phyloP scores from a whole-genome alignment of 164 flowering plant species.

The Macadamia tetraphylla region DNA sequence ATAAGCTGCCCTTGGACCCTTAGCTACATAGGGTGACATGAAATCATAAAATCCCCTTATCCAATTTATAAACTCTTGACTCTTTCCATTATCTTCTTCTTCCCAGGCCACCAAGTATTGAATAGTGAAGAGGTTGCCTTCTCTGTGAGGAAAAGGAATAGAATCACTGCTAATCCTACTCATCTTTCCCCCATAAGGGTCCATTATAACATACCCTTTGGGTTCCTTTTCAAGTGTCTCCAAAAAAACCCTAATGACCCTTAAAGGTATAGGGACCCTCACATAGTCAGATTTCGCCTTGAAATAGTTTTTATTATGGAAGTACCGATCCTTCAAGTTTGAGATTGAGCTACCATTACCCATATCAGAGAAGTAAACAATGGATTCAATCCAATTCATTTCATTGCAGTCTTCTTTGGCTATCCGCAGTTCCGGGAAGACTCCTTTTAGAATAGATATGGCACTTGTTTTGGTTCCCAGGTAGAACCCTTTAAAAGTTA shows the following conservation, averaged over 20 bases:
- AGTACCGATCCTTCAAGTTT: constrained; percentile 18
- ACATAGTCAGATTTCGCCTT: constrained; percentile 29
- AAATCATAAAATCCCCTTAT: constrained; percentile 14
- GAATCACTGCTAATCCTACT: constrained; percentile 10
- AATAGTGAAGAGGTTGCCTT: constrained; percentile 21
- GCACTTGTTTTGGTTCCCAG: constrained; percentile 14
- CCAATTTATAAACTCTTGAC: constrained; percentile 15
- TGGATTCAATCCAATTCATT: constrained; percentile 29
- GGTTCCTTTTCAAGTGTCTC: constrained; percentile 15
- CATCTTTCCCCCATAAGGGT: constrained; percentile 31
- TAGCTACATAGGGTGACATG: constrained; percentile 22
- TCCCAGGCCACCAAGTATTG: constrained; percentile 27
- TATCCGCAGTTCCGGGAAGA: constrained; percentile 21
- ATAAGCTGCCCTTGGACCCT: constrained; percentile 25
- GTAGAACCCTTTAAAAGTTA: constrained; percentile 21
- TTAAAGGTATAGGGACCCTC: constrained; percentile 10
- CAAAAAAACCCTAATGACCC: constrained; percentile 1
- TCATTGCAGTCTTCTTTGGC: constrained; percentile 13
- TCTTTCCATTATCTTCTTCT: constrained; percentile 12
- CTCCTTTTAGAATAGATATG: not conserved
- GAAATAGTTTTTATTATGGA: constrained; percentile 18
- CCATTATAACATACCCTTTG: constrained; percentile 25
- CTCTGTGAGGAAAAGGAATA: constrained; percentile 25
- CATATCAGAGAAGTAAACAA: constrained; percentile 18
- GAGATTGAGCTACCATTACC: constrained; percentile 12